phyloP scores from a whole-genome alignment of 257 asterid genomes.

The Solanum clarkiae region DNA sequence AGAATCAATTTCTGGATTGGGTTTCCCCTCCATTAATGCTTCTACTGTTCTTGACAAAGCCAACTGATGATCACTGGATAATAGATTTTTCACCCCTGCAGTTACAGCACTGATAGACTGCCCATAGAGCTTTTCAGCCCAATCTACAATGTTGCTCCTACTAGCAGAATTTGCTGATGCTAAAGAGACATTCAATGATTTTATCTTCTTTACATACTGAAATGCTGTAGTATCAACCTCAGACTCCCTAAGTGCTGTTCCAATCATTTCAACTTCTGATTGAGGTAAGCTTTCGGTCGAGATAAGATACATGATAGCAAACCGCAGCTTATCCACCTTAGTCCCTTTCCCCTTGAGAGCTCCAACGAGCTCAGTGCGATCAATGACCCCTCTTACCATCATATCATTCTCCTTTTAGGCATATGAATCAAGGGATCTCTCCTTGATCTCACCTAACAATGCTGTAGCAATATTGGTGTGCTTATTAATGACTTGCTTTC shows the following conservation, averaged over 20 bases:
- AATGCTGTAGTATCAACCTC: constrained; percentile 91
- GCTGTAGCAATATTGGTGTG: constrained; percentile 89
- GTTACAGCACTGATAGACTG: constrained; percentile 89
- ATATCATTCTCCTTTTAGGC: constrained; percentile 83
- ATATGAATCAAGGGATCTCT: constrained; percentile 61
- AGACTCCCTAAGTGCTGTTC: constrained; percentile 61
- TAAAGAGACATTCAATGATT: constrained; percentile 70
- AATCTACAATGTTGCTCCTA: constrained; percentile 79
- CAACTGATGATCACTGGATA: constrained; percentile 81
- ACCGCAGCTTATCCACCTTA: constrained; percentile 55
- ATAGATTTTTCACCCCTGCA: constrained; percentile 84
- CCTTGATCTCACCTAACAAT: constrained; percentile 58
- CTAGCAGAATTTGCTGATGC: constrained; percentile 85
- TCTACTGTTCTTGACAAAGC: constrained; percentile 84
- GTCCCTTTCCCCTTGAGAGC: constrained; percentile 88
- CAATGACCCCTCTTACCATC: constrained; percentile 84
- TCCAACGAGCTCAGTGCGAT: constrained; percentile 61
- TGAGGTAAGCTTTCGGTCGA: constrained; percentile 60
- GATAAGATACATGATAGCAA: constrained; percentile 67
- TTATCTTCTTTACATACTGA: constrained; percentile 90
- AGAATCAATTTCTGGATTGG: constrained; percentile 79
- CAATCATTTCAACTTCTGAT: constrained; percentile 80
- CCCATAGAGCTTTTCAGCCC: constrained; percentile 97
- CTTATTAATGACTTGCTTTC: constrained; percentile 78
- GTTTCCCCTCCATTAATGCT: constrained; percentile 93